Evolutionary conservation across 2,329 filamentous ascomycete genomes (phyloP).

Genomic region (Talaromyces funiculosus): DNA sequence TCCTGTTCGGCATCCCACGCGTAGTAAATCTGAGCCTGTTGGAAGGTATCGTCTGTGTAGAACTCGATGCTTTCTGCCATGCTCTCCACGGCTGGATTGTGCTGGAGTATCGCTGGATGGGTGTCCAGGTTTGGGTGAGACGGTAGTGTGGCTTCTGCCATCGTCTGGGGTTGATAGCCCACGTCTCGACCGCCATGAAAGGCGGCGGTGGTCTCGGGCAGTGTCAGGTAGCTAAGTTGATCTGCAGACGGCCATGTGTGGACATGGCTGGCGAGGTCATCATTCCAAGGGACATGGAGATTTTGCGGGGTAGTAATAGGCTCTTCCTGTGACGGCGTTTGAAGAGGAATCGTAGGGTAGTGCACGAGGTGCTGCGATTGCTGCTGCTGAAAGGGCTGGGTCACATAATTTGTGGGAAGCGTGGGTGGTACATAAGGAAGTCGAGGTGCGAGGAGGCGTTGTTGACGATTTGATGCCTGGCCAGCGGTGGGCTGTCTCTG

Average conservation of each 20-base stretch:
- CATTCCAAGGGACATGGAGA: background rate
- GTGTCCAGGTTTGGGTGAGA: background rate
- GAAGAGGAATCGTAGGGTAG: background rate
- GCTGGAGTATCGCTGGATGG: background rate
- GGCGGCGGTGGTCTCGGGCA: background rate
- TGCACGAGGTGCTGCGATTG: background rate
- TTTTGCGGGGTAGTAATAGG: background rate
- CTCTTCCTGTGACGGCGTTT: background rate
- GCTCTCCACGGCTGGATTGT: background rate
- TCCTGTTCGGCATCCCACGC: slow-evolving; percentile 12
- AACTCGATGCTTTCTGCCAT: background rate
- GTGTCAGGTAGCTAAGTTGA: background rate
- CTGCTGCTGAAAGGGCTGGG: background rate
- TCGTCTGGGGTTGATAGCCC: background rate
- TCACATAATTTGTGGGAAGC: background rate
- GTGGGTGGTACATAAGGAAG: slow-evolving; percentile 16
- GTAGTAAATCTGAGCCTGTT: slow-evolving; percentile 7
- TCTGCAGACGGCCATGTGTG: slow-evolving; percentile 12
- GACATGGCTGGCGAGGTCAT: background rate
- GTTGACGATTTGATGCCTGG: slow-evolving; percentile 27
- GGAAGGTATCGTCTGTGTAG: slow-evolving; percentile 9
- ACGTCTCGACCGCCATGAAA: background rate
- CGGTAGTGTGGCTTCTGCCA: background rate
- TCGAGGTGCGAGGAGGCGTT: slow-evolving; percentile 32
- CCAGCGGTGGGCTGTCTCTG: slow-evolving; percentile 21